Base-by-base conservation (phyloP, 176 grass and related monocot species). In the Saccharum officinarum region DNA sequence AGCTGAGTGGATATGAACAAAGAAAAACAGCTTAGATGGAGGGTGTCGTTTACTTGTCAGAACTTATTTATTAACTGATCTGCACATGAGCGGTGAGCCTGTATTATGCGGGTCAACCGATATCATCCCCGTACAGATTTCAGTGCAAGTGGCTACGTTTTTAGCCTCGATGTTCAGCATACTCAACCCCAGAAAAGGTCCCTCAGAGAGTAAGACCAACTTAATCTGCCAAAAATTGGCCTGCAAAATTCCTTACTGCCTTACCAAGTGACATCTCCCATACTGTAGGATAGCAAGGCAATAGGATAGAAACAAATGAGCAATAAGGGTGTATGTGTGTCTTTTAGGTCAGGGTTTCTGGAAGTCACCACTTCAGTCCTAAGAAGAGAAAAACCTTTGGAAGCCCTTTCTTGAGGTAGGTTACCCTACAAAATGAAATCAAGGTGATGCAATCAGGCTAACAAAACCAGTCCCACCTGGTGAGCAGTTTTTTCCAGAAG, bases 391-490 rank as follows among this genome's bases (percentile, higher is more conserved):
- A 37, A 80, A 81, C 62, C 18, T 76, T 76, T 20, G 26, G 26
- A 18, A 82, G 47, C 71, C 79, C 72, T 87, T 82, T 87, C 86
- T 60, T 26, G 14, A 33, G 62, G 46, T 87, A 64, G 86, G 73
- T 72, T 78, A 71, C 72, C 80, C 49, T 82, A 71, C 47, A 83
- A 13, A 70, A 76, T 54, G 22, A 49, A 47, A 49, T 81, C 79
- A 55, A 69, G 33, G 15, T 44, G 61, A 81, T 69, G 63, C 69
- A 36, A 87, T 81, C 81, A 75, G 23, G 62, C 61, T 77, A 69
- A 69, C 72, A 61, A 82, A 77, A 77, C 65, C 52, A 78, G 25
- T 38, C 30, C 67, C 50, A 15, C 52, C 10, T 50, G 41, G 25
- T 63, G 17, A 77, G 49, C 46, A 83, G 80, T 77, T 75, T 76